These are phyloP conservation scores for Colletotrichum sp. DNA, from an alignment of 2,329 filamentous ascomycete species.

Conservation along the genomic window DNA sequence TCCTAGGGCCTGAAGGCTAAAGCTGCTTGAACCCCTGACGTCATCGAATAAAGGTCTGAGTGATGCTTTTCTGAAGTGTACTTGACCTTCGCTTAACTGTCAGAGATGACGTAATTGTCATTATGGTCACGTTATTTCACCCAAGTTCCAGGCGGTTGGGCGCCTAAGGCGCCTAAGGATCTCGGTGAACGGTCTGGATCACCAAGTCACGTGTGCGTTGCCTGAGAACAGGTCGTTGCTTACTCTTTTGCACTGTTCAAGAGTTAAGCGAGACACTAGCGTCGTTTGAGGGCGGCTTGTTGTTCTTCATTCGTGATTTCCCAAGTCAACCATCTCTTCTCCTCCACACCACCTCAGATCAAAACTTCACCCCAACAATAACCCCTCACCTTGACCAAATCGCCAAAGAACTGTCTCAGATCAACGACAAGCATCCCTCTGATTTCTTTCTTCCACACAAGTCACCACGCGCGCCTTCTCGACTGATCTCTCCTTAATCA, in stretches of 20 bases:
- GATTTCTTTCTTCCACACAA: background rate
- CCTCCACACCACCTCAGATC: background rate
- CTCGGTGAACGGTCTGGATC: background rate
- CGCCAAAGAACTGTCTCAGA: background rate
- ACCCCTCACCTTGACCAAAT: background rate
- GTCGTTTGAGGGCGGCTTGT: background rate
- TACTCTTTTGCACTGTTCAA: background rate
- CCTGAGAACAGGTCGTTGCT: background rate
- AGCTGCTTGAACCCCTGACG: background rate
- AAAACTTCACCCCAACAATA: background rate
- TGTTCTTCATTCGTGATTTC: background rate
- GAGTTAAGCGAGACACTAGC: background rate
- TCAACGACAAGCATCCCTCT: background rate
- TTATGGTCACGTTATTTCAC: background rate
- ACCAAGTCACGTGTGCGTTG: conserved; percentile 4
- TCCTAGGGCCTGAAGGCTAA: background rate
- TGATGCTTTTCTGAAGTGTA: background rate
- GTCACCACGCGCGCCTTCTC: background rate
- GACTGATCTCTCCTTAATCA: background rate
- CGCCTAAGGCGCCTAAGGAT: background rate
- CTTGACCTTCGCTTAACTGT: background rate
- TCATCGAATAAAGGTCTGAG: background rate
- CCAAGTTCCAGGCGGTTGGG: background rate
- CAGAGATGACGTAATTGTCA: background rate
- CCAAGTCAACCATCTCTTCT: background rate